These are phyloP conservation scores for Silybum marianum DNA, from an alignment of 129 eudicot species.

Conservation along the genomic window DNA sequence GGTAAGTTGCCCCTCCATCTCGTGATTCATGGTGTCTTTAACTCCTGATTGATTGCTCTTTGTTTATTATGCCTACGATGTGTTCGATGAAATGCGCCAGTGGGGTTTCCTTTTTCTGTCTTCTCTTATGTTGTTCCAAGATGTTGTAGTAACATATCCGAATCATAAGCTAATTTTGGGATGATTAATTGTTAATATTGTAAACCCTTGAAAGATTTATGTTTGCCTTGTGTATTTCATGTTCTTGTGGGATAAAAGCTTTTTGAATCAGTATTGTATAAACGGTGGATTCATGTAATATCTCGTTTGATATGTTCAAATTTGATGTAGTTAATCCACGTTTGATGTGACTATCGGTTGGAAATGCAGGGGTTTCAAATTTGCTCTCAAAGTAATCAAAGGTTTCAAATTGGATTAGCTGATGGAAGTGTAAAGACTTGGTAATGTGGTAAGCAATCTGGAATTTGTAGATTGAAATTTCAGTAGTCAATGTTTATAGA, in stretches of 20 bases:
- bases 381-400: neutral
- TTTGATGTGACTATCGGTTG: neutral
- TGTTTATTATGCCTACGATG: neutral
- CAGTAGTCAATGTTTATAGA: neutral
- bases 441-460: neutral
- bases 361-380: neutral
- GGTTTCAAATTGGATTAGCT: neutral
- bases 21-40: neutral
- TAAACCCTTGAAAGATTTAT: neutral
- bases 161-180: neutral
- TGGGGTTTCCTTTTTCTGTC: neutral
- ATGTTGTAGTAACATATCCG: neutral
- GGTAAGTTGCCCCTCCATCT: neutral
- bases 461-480: neutral
- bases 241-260: neutral
- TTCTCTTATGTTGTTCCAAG: neutral
- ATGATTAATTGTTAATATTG: neutral
- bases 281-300: neutral
- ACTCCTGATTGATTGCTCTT: neutral
- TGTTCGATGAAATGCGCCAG: neutral
- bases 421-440: neutral
- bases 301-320: neutral
- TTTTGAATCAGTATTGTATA: neutral
- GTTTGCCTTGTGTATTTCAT: neutral
- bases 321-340: neutral